These are phyloP conservation scores for Panaeolus cyanescens DNA, from an alignment of 768 basidiomycete genomes.

Conservation along the genomic window DNA sequence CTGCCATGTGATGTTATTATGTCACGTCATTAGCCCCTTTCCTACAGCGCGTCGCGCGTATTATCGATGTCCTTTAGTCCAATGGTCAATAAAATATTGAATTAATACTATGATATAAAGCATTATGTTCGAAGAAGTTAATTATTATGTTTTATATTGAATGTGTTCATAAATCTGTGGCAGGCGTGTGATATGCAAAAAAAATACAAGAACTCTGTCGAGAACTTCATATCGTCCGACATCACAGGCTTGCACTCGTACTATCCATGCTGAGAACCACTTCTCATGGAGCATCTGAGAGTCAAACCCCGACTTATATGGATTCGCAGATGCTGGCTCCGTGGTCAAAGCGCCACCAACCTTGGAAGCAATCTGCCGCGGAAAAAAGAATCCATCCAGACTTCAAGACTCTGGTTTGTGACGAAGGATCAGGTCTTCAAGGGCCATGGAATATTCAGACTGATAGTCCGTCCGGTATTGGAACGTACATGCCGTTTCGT, in stretches of 20 bases:
- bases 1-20: not conserved
- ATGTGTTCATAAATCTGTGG: not conserved
- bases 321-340: not conserved
- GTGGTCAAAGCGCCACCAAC: not conserved
- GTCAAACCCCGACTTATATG: not conserved
- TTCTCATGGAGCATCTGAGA: not conserved
- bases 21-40: not conserved
- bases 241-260: not conserved
- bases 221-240: not conserved
- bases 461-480: not conserved
- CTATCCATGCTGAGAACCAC: not conserved
- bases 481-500: not conserved
- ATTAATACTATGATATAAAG: too few relatives aligned
- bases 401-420: conserved; percentile 25
- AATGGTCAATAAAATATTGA: too few relatives aligned
- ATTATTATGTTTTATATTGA: not conserved
- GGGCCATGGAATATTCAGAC: not conserved
- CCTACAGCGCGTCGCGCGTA: not conserved
- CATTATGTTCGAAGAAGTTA: too few relatives aligned
- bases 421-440: conserved; percentile 16
- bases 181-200: not conserved
- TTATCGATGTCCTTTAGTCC: too few relatives aligned
- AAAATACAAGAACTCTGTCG: not conserved
- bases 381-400: conserved; percentile 41
- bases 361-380: conserved; percentile 7